Evolutionary conservation across 2,329 filamentous ascomycete species (phyloP), one percentile per base, ranked within the genome.

Genomic region (Colletotrichum theobromicola): DNA sequence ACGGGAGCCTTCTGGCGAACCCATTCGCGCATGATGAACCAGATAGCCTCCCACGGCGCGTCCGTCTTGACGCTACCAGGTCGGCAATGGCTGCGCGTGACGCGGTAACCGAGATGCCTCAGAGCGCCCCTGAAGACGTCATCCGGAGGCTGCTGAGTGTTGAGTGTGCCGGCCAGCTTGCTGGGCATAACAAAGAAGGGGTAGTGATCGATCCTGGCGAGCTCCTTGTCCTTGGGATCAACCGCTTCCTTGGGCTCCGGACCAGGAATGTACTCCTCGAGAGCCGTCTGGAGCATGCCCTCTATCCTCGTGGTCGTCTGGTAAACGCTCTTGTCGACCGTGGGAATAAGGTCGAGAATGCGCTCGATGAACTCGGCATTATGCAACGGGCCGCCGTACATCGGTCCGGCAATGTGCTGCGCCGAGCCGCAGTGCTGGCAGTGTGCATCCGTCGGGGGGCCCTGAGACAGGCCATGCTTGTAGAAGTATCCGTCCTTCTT

Each of bases 11-110:
- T 94, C 81, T 98, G 95, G 28, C 93, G 90, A 16, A 94, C 91
- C 95, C 95, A 99, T 84, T 98, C 95, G 30, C 94, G 90, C 91
- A 98, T 97, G 32, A 98, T 87, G 81, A 97, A 94, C 96, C 97
- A 98, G 62, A 99, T 90, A 0, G 95, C 92, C 6, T 88, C 88
- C 95, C 95, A 99, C 0, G 96, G 94, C 16, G 97, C 97, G 83
- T 98, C 92, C 0, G 97, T 98, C 86, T 97, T 98, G 84, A 98
- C 92, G 80, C 94, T 97, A 30, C 96, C 96, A 0, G 95, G 90
- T 78, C 95, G 95, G 79, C 95, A 95, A 83, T 99, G 97, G 78
- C 94, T 98, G 79, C 96, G 92, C 1, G 94, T 94, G 5, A 94
- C 94, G 60, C 90, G 89, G 81, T 98, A 98, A 8, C 96, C 97